Conservation (phyloP, 331 rosid genomes). For the Telfairia occidentalis region DNA sequence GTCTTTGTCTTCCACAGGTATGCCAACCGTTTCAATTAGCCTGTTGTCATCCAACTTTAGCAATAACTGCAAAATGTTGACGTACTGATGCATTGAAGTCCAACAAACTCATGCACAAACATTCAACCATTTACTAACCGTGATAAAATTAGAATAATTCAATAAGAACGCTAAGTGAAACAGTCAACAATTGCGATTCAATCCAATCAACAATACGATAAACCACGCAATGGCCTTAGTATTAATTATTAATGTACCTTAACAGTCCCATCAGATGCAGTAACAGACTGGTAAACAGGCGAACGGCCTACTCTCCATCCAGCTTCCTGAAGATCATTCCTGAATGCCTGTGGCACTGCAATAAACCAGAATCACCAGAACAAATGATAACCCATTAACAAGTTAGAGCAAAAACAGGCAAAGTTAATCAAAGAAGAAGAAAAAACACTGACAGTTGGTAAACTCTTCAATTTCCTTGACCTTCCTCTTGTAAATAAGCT, state of each 20-base stretch:
- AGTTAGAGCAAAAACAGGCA: background rate
- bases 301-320: conserved; percentile 98
- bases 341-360: conserved; percentile 73
- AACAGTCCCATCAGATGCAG: conserved; percentile 84
- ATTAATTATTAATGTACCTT: conserved; percentile 61
- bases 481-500: conserved; percentile 78
- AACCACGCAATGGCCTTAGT: background rate
- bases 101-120: background rate
- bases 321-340: conserved; percentile 72
- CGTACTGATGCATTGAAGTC: background rate
- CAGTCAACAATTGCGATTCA: background rate
- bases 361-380: background rate
- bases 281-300: conserved; percentile 49
- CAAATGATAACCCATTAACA: background rate
- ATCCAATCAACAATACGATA: background rate
- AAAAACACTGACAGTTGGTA: conserved; percentile 35
- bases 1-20: conserved; percentile 54
- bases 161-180: background rate
- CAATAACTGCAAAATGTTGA: conserved; percentile 48
- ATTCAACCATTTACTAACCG: background rate
- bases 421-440: background rate
- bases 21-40: conserved; percentile 92
- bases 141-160: background rate
- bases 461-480: conserved; percentile 66
- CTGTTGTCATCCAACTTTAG: conserved; percentile 84